Percentiles rank a stretch among this genome's conserved stretches.
Evolutionary conservation across 2,329 filamentous ascomycete species (phyloP).

Genomic region (Penicillium sp.): DNA sequence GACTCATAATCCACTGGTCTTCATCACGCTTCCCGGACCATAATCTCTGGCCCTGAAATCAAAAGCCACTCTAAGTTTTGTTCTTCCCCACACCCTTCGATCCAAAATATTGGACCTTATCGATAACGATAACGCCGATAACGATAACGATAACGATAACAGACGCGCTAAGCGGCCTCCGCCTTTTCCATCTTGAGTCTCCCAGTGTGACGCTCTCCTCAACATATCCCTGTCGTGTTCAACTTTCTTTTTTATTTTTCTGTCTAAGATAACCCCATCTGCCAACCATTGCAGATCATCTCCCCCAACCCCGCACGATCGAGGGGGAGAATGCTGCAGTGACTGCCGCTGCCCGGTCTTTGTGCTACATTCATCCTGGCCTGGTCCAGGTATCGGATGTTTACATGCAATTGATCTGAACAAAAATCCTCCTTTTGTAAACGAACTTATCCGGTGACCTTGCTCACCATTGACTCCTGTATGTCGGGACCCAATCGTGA

Average conservation of each 20-base stretch:
- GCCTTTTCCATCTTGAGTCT: not conserved
- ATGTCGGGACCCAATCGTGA: not conserved
- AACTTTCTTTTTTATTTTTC: not conserved
- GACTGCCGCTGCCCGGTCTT: constrained; percentile 12
- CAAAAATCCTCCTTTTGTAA: not conserved
- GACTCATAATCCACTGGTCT: too few relatives aligned
- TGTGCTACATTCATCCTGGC: constrained; percentile 13
- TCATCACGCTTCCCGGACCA: too few relatives aligned
- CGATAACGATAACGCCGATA: not conserved
- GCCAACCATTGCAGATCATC: not conserved
- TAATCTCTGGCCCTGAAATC: too few relatives aligned
- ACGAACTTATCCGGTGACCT: not conserved
- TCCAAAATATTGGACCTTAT: not conserved
- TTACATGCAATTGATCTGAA: constrained; percentile 11
- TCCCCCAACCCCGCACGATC: not conserved
- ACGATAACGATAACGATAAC: not conserved
- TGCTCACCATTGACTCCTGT: constrained; percentile 2
- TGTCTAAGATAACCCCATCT: not conserved
- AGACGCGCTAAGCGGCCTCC: not conserved
- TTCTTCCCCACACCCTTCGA: too few relatives aligned
- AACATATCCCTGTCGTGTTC: not conserved
- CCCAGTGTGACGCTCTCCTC: not conserved
- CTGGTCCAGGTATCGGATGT: constrained; percentile 13
- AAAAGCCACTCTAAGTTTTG: too few relatives aligned
- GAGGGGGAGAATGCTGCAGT: constrained; percentile 7